Percentiles rank a stretch among this genome's conserved stretches.
phyloP scores from a whole-genome alignment of 140 eudicot genomes.

The Ambrosia hybrid region DNA sequence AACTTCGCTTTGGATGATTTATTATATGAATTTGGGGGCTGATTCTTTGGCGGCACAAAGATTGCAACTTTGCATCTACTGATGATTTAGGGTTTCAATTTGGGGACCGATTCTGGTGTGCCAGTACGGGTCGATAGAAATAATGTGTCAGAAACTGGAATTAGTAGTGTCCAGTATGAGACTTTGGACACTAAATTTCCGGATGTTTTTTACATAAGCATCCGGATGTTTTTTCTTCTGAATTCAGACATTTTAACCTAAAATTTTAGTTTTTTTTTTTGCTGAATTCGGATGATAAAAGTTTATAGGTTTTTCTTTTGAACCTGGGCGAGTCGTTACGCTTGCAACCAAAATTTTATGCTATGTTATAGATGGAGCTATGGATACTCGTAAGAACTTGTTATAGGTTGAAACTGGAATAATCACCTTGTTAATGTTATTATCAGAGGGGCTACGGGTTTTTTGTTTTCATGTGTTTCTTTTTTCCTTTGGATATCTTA shows the following conservation, averaged over 20 bases:
- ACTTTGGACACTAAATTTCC: too few relatives aligned
- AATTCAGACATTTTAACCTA: not conserved
- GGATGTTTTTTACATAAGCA: too few relatives aligned
- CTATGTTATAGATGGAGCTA: not conserved
- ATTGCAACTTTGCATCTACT: constrained; percentile 25
- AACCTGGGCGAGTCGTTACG: too few relatives aligned
- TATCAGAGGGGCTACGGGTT: too few relatives aligned
- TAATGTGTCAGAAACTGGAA: not conserved
- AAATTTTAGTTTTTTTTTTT: not conserved
- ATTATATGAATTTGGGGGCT: constrained; percentile 29
- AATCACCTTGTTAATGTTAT: not conserved
- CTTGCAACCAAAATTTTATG: not conserved
- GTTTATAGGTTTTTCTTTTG: too few relatives aligned
- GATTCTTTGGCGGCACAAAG: constrained; percentile 30
- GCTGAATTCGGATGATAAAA: not conserved
- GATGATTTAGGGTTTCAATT: constrained; percentile 43
- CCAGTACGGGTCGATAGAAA: not conserved
- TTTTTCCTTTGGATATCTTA: not conserved
- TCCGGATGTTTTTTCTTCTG: not conserved
- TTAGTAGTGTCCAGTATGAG: too few relatives aligned
- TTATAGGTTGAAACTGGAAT: not conserved
- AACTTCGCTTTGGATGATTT: constrained; percentile 41
- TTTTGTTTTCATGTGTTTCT: not conserved
- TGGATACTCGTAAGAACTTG: not conserved
- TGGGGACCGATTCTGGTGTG: constrained; percentile 22